Conservation (phyloP, 805 yeast genomes). For the Cyberlindnera mississippiensis region DNA sequence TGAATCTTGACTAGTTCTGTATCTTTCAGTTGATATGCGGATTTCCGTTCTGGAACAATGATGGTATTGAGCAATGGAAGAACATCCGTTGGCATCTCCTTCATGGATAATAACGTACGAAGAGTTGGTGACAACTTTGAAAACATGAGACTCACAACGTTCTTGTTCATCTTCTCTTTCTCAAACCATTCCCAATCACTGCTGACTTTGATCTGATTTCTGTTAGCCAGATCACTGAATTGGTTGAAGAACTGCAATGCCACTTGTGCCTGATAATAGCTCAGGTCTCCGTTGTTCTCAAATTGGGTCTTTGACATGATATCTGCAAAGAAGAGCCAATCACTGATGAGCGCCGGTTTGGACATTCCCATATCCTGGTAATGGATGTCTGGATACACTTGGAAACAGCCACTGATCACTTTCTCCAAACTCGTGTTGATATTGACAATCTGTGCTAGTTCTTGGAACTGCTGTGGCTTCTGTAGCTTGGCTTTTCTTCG, state of each 20-base stretch:
- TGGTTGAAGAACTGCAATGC: slow-evolving; percentile 58
- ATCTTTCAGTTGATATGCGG: slow-evolving; percentile 19
- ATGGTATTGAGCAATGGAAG: slow-evolving; percentile 35
- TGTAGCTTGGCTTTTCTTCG: slow-evolving; percentile 42
- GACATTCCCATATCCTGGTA: slow-evolving; percentile 59
- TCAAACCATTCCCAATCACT: slow-evolving; percentile 29
- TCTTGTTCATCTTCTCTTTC: slow-evolving; percentile 14
- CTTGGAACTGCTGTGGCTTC: slow-evolving; percentile 44
- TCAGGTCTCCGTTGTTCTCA: slow-evolving; percentile 43
- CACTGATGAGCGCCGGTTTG: slow-evolving; percentile 60
- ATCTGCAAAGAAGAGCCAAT: slow-evolving; percentile 78
- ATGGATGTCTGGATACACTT: slow-evolving; percentile 54
- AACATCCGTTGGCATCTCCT: slow-evolving; percentile 27
- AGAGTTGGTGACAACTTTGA: slow-evolving; percentile 13
- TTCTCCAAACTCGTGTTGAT: slow-evolving; percentile 53
- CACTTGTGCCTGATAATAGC: slow-evolving; percentile 52
- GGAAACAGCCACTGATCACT: slow-evolving; percentile 69
- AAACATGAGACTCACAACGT: slow-evolving; percentile 12
- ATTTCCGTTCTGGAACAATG: slow-evolving; percentile 26
- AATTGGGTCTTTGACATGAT: slow-evolving; percentile 39
- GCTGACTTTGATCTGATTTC: slow-evolving; percentile 29
- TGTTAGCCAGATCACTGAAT: slow-evolving; percentile 57
- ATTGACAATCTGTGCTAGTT: slow-evolving; percentile 44
- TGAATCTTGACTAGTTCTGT: slow-evolving; percentile 28
- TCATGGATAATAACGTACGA: slow-evolving; percentile 11